These are phyloP conservation scores for Spergularia marina DNA, from an alignment of 148 eudicot genomes.

Conservation along the genomic window DNA sequence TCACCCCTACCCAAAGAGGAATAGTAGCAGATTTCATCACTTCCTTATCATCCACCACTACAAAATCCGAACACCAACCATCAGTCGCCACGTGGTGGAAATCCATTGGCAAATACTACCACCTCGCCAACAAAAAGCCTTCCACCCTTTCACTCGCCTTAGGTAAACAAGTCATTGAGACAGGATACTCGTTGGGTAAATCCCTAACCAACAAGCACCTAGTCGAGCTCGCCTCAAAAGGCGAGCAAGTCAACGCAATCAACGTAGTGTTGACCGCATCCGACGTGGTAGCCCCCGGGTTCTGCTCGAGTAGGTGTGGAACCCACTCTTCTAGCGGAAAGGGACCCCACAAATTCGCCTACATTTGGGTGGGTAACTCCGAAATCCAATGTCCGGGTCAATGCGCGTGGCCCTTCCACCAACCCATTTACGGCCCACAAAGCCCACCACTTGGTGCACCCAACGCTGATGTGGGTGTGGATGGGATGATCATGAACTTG, in stretches of 20 bases:
- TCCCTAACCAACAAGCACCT: conserved; percentile 31
- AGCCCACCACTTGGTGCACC: conserved; percentile 56
- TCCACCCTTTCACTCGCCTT: conserved; percentile 23
- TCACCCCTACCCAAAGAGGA: conserved; percentile 38
- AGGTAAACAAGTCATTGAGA: conserved; percentile 30
- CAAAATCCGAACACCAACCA: conserved; percentile 14
- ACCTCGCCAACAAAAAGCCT: conserved; percentile 22
- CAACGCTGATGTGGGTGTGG: conserved; percentile 60
- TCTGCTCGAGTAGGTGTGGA: conserved; percentile 51
- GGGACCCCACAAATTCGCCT: conserved; percentile 28
- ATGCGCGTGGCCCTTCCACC: conserved; percentile 76
- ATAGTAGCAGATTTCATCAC: conserved; percentile 43
- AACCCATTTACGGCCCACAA: conserved; percentile 74
- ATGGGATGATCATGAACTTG: conserved; percentile 62
- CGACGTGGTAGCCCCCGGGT: conserved; percentile 42
- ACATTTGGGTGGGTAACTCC: conserved; percentile 63
- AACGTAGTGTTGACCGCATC: conserved; percentile 47
- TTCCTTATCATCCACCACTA: conserved; percentile 30
- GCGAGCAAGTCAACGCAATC: conserved; percentile 28
- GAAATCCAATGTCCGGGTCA: conserved; percentile 65
- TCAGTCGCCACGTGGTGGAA: conserved; percentile 43
- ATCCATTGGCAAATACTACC: conserved; percentile 35
- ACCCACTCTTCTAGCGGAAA: conserved; percentile 36
- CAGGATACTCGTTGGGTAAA: conserved; percentile 30
- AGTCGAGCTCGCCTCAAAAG: conserved; percentile 27